phyloP scores from a whole-genome alignment of 2,329 filamentous ascomycete species.

The Aureobasidium sp. region DNA sequence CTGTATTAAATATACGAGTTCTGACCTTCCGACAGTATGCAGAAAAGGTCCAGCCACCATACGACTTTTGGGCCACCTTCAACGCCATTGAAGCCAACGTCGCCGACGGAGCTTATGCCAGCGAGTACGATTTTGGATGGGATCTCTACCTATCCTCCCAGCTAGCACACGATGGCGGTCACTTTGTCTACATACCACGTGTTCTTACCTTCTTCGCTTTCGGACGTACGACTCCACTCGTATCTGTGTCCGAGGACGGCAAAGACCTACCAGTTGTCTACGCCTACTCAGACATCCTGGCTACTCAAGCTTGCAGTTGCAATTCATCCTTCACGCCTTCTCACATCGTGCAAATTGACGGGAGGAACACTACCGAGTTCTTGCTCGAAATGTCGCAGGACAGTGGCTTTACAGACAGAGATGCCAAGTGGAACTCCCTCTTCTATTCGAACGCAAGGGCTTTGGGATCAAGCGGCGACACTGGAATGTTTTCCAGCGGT shows the following conservation, averaged over 20 bases:
- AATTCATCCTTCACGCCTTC: constrained; percentile 40
- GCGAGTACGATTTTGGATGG: constrained; percentile 40
- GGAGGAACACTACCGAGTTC: neutral
- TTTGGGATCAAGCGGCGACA: constrained; percentile 34
- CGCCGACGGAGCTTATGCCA: constrained; percentile 30
- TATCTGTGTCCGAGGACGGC: constrained; percentile 58
- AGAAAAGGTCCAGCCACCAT: constrained; percentile 37
- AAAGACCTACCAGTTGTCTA: constrained; percentile 52
- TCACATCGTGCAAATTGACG: constrained; percentile 47
- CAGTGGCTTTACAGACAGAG: constrained; percentile 23
- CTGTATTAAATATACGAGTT: neutral
- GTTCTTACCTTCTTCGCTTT: constrained; percentile 47
- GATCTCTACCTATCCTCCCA: constrained; percentile 49
- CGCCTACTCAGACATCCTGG: constrained; percentile 42
- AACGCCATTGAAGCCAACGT: constrained; percentile 35
- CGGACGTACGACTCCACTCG: constrained; percentile 44
- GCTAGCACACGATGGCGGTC: constrained; percentile 58
- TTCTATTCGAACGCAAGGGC: constrained; percentile 42
- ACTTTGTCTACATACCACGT: constrained; percentile 52
- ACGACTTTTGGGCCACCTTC: constrained; percentile 36
- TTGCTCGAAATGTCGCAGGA: neutral
- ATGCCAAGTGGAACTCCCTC: constrained; percentile 50
- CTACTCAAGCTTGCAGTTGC: constrained; percentile 34
- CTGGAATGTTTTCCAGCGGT: constrained; percentile 39
- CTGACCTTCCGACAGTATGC: constrained; percentile 28